These are phyloP conservation scores for Prunus dulcis DNA, from an alignment of 306 rosid species.

Conservation along the genomic window DNA sequence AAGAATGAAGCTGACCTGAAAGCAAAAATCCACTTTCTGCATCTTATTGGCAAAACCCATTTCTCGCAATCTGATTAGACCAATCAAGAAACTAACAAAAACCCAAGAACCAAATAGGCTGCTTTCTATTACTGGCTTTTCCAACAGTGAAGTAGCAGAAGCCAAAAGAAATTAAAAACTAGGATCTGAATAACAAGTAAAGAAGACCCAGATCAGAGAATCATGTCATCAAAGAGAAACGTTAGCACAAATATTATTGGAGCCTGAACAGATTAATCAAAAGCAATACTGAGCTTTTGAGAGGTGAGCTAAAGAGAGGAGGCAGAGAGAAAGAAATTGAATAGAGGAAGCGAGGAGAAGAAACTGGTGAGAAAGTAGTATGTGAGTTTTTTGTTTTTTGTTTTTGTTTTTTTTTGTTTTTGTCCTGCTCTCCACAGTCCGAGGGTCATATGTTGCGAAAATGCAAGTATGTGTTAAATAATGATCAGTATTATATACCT, in stretches of 20 bases:
- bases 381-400: background rate
- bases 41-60: constrained; percentile 27
- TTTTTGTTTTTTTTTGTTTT: background rate
- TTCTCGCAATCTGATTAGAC: constrained; percentile 28
- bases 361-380: constrained; percentile 7
- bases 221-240: constrained; percentile 19
- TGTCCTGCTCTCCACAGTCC: background rate
- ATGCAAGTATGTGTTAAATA: too few relatives aligned
- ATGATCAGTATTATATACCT: background rate
- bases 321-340: constrained; percentile 23
- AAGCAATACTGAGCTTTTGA: constrained; percentile 31
- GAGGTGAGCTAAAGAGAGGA: constrained; percentile 29
- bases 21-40: constrained; percentile 16
- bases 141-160: constrained; percentile 28
- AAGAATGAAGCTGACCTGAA: constrained; percentile 41
- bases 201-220: constrained; percentile 42
- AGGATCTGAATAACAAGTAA: constrained; percentile 32
- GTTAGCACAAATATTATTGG: constrained; percentile 30
- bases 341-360: constrained; percentile 23
- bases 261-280: constrained; percentile 23
- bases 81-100: constrained; percentile 23
- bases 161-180: constrained; percentile 10
- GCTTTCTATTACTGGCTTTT: constrained; percentile 14
- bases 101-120: constrained; percentile 28
- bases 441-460: background rate